Evolutionary conservation across 2,329 filamentous ascomycete species (phyloP).

Genomic region (Fusarium beomiforme): DNA sequence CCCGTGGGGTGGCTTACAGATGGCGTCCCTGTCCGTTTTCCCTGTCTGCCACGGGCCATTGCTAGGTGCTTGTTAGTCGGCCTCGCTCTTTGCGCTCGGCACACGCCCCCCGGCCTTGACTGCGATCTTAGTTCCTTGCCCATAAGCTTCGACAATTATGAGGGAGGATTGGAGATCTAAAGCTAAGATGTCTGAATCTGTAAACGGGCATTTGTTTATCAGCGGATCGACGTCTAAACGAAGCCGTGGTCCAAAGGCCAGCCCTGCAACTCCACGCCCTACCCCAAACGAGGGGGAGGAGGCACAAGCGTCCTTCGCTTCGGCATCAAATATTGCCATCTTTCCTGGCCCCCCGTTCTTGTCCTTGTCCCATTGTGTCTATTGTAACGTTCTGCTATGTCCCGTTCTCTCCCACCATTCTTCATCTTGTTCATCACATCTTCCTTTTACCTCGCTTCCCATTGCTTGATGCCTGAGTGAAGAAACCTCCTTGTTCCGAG

Average conservation of each 20-base stretch:
- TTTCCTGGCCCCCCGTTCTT: conserved; percentile 35
- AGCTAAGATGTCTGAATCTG: conserved; percentile 33
- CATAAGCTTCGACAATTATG: conserved; percentile 33
- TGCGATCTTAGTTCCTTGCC: conserved; percentile 29
- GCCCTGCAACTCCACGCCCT: conserved; percentile 32
- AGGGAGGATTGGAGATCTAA: conserved; percentile 24
- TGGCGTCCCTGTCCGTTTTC: conserved; percentile 26
- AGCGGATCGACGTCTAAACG: conserved; percentile 34
- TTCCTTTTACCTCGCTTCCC: conserved; percentile 24
- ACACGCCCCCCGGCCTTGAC: conserved; percentile 32
- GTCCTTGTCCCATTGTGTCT: conserved; percentile 41
- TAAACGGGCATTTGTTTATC: conserved; percentile 36
- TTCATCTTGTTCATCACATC: conserved; percentile 26
- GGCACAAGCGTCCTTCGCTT: conserved; percentile 38
- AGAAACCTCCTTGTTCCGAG: conserved; percentile 27
- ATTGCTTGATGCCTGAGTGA: conserved; percentile 30
- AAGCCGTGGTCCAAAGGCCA: conserved; percentile 34
- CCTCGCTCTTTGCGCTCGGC: conserved; percentile 16
- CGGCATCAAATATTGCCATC: conserved; percentile 41
- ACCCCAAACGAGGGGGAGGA: conserved; percentile 37
- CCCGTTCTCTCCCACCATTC: conserved; percentile 20
- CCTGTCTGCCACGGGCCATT: conserved; percentile 32
- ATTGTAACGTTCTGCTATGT: conserved; percentile 42
- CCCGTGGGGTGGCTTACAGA: conserved; percentile 29
- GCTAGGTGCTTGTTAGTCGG: conserved; percentile 19